A percentile compares a stretch with the other conserved stretches of the same genome.
phyloP scores from a whole-genome alignment of 2,329 filamentous ascomycete species.

The Colletotrichum shisoi region DNA sequence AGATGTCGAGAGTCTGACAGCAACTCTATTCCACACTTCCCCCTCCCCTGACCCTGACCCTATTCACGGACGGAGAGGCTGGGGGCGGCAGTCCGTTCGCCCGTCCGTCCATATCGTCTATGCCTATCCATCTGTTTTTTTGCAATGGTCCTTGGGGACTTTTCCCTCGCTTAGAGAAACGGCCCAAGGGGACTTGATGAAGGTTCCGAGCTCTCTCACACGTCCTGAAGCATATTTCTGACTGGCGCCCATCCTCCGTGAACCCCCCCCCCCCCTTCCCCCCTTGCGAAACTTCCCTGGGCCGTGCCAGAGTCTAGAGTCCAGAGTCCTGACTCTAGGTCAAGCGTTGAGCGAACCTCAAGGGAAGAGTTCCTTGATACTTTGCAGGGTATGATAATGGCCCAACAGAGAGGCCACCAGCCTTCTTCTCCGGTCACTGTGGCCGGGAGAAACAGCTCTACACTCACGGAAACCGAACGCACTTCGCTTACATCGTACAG shows the following conservation, averaged over 20 bases:
- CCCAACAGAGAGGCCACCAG: background rate
- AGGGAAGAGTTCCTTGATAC: background rate
- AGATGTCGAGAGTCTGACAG: conserved; percentile 26
- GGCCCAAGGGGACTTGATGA: background rate
- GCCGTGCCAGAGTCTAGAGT: conserved; percentile 20
- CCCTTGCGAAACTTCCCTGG: conserved; percentile 28
- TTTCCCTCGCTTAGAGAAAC: background rate
- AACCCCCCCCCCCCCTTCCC: background rate
- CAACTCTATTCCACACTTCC: conserved; percentile 14
- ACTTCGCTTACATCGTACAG: conserved; percentile 10
- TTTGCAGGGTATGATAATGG: conserved; percentile 9
- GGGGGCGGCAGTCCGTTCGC: too few relatives aligned
- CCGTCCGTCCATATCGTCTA: background rate
- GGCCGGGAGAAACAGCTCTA: background rate
- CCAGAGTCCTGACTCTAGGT: too few relatives aligned
- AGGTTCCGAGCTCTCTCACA: conserved; percentile 8
- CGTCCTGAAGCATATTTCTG: conserved; percentile 20
- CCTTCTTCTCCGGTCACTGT: conserved; percentile 23
- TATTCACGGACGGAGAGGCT: conserved; percentile 19
- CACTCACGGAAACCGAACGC: background rate
- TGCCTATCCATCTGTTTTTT: background rate
- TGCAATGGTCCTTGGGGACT: conserved; percentile 1
- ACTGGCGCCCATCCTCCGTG: conserved; percentile 14
- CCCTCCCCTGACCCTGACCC: background rate
- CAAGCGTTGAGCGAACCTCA: background rate